Base-by-base conservation (phyloP, 768 basidiomycete species). In the Trametes cingulata region DNA sequence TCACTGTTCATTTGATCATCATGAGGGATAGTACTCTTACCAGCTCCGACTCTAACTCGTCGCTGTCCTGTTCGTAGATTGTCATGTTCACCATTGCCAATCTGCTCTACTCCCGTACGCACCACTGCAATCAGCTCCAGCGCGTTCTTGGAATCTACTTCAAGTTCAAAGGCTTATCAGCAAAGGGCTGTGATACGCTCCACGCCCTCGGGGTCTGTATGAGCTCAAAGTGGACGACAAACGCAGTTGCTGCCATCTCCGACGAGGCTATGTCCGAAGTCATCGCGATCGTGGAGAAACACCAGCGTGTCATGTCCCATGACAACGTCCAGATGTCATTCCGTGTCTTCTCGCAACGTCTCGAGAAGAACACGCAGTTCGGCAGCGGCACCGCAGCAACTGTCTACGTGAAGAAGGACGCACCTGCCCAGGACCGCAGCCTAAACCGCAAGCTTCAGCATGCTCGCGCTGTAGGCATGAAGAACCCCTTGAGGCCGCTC, bases 151-250 rank as follows among this genome's bases (percentile, higher is more conserved):
- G 25, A 2, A 17, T 56, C 3, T 56, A 56, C 55, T 56, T 70
- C 52, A 70, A 70, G 50, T 67, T 64, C 25, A 46, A 60, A 1
- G 70, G 69, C 0, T 42, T 69, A 3, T 56, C 66, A 1, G 70
- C 69, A 4, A 64, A 65, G 14, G 67, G 58, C 1, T 66, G 68
- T 25, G 69, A 70, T 48, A 59, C 67, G 1, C 65, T 71, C 0
- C 69, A 70, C 53, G 62, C 66, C 0, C 56, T 71, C 0, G 66
- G 59, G 0, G 25, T 69, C 22, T 56, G 58, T 3, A 70, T 71
- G 69, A 69, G 67, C 55, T 62, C 69, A 37, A 68, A 66, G 36
- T 72, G 71, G 71, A 69, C 60, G 10, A 53, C 29, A n/a, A 37
- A 35, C 46, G 53, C 8, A 15, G 63, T 52, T 41, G 64, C 0